Evolutionary conservation across 2,329 filamentous ascomycete genomes (phyloP).

Genomic region (Apiospora rasikravindrae): DNA sequence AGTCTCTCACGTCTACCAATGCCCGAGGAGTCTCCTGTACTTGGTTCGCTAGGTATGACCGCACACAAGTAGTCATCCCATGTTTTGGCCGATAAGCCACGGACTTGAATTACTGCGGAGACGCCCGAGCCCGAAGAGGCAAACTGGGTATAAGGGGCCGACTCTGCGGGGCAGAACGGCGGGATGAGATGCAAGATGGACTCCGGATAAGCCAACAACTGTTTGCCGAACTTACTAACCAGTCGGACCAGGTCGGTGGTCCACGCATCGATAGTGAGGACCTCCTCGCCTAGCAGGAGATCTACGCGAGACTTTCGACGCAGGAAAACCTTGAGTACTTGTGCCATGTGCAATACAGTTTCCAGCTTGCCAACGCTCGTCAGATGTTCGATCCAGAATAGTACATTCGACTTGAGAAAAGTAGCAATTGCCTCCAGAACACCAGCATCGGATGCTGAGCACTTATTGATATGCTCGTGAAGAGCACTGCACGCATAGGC

Average conservation of each 20-base stretch:
- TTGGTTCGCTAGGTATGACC: neutral
- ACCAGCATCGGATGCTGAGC: conserved; percentile 29
- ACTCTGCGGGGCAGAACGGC: conserved; percentile 23
- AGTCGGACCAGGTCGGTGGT: conserved; percentile 22
- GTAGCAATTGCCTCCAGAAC: conserved; percentile 33
- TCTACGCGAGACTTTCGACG: neutral
- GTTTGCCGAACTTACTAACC: conserved; percentile 21
- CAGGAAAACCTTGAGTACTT: conserved; percentile 20
- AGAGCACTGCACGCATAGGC: conserved; percentile 40
- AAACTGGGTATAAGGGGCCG: conserved; percentile 21
- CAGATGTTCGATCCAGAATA: conserved; percentile 44
- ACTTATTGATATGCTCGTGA: conserved; percentile 41
- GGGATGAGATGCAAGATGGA: conserved; percentile 24
- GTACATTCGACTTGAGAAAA: conserved; percentile 41
- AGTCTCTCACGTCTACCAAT: neutral
- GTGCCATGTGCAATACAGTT: conserved; percentile 18
- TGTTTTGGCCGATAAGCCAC: neutral
- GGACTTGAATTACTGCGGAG: neutral
- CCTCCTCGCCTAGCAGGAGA: conserved; percentile 6
- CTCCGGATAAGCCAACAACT: conserved; percentile 8
- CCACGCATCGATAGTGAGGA: conserved; percentile 23
- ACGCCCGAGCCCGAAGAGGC: neutral
- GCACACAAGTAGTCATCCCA: conserved; percentile 24
- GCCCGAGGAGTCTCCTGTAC: neutral
- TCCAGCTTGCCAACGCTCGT: neutral